Conservation (phyloP, 2,329 filamentous ascomycete genomes). For the Venturia carpophila region DNA sequence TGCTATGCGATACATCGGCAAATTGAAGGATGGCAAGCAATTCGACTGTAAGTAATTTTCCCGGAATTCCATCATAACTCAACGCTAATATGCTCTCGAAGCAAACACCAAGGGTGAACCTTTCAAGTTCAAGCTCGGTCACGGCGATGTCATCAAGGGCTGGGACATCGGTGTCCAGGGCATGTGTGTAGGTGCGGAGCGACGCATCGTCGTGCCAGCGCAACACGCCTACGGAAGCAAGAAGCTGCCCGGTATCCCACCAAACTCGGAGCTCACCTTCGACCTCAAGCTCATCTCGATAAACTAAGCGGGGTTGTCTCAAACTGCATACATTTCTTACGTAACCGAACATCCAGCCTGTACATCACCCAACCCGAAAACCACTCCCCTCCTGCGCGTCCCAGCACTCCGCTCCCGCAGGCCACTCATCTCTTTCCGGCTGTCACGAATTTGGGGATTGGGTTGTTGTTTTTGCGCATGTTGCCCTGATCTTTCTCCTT, state of each 20-base stretch:
- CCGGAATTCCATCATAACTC: background rate
- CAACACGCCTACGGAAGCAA: conserved; percentile 84
- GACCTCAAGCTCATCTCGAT: conserved; percentile 54
- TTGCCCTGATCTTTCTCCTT: background rate
- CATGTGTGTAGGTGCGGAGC: conserved; percentile 90
- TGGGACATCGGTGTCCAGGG: conserved; percentile 94
- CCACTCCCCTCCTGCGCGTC: conserved; percentile 4
- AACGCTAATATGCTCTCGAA: conserved; percentile 31
- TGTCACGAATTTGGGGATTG: background rate
- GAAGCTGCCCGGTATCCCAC: conserved; percentile 73
- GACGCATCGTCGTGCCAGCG: conserved; percentile 81
- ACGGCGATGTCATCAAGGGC: conserved; percentile 95
- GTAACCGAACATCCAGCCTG: background rate
- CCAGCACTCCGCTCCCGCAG: conserved; percentile 12
- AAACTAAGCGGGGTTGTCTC: conserved; percentile 28
- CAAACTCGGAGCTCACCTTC: conserved; percentile 85
- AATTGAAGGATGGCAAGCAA: conserved; percentile 83
- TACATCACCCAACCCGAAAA: background rate
- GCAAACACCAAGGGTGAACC: conserved; percentile 99
- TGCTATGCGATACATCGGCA: conserved; percentile 96
- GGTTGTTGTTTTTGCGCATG: background rate
- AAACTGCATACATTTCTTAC: background rate
- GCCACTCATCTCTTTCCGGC: background rate
- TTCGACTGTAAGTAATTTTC: conserved; percentile 67
- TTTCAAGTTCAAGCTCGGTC: conserved; percentile 90